phyloP scores from a whole-genome alignment of 441 rosid genomes.

The Mallotus japonicus region DNA sequence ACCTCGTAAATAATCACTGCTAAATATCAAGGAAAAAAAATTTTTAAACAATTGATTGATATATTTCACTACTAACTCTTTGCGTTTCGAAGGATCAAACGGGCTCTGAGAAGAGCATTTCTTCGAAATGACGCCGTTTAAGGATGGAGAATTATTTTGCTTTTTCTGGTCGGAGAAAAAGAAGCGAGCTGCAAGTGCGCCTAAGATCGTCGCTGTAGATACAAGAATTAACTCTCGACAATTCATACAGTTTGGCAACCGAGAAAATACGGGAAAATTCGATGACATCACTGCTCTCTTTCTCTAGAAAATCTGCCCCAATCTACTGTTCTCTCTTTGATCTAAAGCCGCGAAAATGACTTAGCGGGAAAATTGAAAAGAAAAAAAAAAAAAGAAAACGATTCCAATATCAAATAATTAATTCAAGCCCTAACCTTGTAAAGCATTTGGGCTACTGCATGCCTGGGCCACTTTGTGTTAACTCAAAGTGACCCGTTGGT shows the following conservation, averaged over 20 bases:
- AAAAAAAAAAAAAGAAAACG: background rate
- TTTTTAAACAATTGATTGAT: background rate
- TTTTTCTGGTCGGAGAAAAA: slow-evolving; percentile 43
- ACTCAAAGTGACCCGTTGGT: no score
- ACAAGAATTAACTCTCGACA: slow-evolving; percentile 54
- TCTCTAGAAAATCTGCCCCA: background rate
- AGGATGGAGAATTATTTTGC: slow-evolving; percentile 21
- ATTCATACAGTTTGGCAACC: slow-evolving; percentile 42
- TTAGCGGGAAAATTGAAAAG: slow-evolving; percentile 33
- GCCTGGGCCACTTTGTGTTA: no score
- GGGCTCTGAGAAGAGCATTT: slow-evolving; percentile 46
- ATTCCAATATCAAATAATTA: no score
- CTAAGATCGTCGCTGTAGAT: slow-evolving; percentile 58
- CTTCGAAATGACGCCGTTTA: slow-evolving; percentile 35
- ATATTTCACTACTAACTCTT: slow-evolving; percentile 44
- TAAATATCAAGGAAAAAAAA: background rate
- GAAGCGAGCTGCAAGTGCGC: slow-evolving; percentile 56
- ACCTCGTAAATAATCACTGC: background rate
- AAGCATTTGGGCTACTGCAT: no score
- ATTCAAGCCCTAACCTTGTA: no score
- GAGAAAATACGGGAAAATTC: background rate
- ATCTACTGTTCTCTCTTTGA: background rate
- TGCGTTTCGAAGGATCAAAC: slow-evolving; percentile 73
- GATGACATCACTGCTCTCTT: background rate
- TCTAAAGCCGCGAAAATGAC: background rate